phyloP scores from a whole-genome alignment of 2,329 filamentous ascomycete species.

The Gremmenia infestans region DNA sequence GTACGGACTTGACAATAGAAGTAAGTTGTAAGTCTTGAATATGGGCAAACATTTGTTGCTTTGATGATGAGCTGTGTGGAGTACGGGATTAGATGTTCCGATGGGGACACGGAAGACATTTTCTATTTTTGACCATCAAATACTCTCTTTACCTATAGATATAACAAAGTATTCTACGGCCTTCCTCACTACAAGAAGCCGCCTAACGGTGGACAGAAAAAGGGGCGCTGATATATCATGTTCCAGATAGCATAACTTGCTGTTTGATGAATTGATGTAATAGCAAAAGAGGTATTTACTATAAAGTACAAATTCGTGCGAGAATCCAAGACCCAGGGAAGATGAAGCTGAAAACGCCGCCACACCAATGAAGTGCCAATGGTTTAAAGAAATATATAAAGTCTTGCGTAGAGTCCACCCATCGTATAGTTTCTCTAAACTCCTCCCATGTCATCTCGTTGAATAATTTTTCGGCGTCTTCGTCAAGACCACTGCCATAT shows the following conservation, averaged over 20 bases:
- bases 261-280: no score
- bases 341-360: background rate
- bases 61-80: no score
- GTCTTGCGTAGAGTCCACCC: background rate
- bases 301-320: background rate
- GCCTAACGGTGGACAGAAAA: no score
- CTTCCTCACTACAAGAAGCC: no score
- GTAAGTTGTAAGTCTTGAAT: background rate
- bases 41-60: no score
- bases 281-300: background rate
- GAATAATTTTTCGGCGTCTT: background rate
- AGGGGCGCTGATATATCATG: background rate
- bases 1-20: constrained; percentile 33
- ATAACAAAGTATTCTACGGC: no score
- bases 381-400: background rate
- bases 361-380: background rate
- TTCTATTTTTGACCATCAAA: no score
- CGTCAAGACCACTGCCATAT: background rate
- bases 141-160: no score
- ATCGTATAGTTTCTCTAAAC: background rate
- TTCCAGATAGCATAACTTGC: no score
- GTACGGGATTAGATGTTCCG: no score
- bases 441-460: background rate
- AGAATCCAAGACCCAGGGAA: background rate
- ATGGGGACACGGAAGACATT: no score